A percentile compares a stretch with the other conserved stretches of the same genome.
Evolutionary conservation across 352 stramenopile genomes (phyloP).

Genomic region (Pythium periplocum): DNA sequence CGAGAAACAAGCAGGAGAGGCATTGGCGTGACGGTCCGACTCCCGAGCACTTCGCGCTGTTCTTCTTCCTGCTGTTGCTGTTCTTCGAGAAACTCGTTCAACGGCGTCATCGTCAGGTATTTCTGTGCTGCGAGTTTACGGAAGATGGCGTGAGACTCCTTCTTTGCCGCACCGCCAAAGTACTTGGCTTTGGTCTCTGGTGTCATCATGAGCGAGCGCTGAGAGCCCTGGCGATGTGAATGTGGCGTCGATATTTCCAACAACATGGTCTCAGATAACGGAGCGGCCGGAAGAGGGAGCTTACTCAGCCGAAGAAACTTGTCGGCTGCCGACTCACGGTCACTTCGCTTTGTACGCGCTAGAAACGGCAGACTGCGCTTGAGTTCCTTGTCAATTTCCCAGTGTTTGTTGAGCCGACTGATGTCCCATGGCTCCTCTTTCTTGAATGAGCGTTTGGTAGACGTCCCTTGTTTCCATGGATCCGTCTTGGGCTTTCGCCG

Average conservation of each 20-base stretch:
- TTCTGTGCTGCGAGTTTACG: conserved; percentile 62
- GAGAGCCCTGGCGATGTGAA: conserved; percentile 19
- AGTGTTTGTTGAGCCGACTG: conserved; percentile 63
- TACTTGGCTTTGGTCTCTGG: conserved; percentile 62
- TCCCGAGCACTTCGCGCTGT: conserved; percentile 10
- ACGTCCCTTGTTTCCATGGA: background rate
- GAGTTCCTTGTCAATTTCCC: conserved; percentile 65
- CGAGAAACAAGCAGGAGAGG: no score
- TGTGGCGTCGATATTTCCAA: conserved; percentile 27
- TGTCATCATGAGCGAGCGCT: conserved; percentile 31
- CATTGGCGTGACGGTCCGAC: conserved; percentile 10
- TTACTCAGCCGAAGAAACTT: conserved; percentile 68
- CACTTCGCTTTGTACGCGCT: conserved; percentile 38
- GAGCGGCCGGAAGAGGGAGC: conserved; percentile 29
- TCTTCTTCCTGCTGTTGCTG: conserved; percentile 27
- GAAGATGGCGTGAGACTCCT: conserved; percentile 61
- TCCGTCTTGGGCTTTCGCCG: conserved; percentile 7
- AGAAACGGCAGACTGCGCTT: conserved; percentile 50
- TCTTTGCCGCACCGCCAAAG: conserved; percentile 41
- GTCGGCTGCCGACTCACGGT: conserved; percentile 39
- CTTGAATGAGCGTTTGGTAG: no score
- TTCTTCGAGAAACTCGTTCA: conserved; percentile 45
- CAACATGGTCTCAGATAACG: conserved; percentile 23
- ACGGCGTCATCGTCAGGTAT: conserved; percentile 41
- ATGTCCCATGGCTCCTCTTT: conserved; percentile 42